These are phyloP conservation scores for Cladosporium sphaerospermum DNA, from an alignment of 2,329 filamentous ascomycete genomes.

Conservation along the genomic window DNA sequence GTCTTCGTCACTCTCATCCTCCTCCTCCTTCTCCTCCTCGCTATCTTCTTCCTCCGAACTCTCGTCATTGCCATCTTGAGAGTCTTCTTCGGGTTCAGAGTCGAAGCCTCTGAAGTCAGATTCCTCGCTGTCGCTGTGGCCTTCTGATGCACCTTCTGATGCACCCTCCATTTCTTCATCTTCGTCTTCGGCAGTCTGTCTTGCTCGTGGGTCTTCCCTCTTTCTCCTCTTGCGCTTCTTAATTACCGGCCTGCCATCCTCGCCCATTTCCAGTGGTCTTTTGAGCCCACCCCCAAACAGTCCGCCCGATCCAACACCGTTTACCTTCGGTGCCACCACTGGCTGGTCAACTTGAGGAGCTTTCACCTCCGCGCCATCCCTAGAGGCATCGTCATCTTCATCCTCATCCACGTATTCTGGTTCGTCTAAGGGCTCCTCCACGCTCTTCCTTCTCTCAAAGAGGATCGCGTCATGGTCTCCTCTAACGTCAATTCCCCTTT, in stretches of 20 bases:
- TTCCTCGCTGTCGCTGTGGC: constrained; percentile 8
- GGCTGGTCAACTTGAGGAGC: background rate
- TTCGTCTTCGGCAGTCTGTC: constrained; percentile 19
- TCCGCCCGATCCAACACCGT: constrained; percentile 2
- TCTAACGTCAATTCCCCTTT: constrained; percentile 55
- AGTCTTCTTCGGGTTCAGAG: constrained; percentile 6
- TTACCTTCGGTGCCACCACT: background rate
- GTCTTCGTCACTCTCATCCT: constrained; percentile 27
- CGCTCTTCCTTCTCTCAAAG: constrained; percentile 38
- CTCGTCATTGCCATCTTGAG: background rate
- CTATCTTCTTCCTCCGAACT: constrained; percentile 21
- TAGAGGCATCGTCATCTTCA: background rate
- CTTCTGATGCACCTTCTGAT: constrained; percentile 9
- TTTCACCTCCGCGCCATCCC: background rate
- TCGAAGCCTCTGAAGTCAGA: constrained; percentile 7
- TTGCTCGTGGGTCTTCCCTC: constrained; percentile 23
- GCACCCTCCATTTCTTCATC: constrained; percentile 14
- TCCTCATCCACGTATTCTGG: constrained; percentile 3
- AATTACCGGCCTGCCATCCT: constrained; percentile 73
- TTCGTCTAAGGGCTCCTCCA: constrained; percentile 11
- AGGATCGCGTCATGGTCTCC: constrained; percentile 49
- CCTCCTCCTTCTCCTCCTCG: constrained; percentile 21
- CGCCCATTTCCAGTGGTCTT: constrained; percentile 72
- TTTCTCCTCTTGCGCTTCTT: constrained; percentile 64
- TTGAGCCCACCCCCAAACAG: constrained; percentile 73